These are phyloP conservation scores for Moelleriella libera DNA, from an alignment of 2,329 filamentous ascomycete genomes.

Conservation along the genomic window DNA sequence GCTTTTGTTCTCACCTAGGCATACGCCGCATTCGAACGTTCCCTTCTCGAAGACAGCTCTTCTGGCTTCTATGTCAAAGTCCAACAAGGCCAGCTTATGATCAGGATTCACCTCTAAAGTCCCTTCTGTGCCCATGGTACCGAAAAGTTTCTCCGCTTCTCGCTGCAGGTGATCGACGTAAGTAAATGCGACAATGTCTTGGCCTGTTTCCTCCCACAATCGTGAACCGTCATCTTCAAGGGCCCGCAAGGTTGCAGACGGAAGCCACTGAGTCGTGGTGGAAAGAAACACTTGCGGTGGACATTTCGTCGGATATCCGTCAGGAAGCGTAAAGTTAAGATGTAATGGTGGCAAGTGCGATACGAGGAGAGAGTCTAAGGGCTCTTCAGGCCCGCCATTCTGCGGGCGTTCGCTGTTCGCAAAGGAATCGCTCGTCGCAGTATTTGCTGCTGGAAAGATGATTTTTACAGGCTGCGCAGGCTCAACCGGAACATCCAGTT, in stretches of 20 bases:
- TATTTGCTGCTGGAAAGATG: slow-evolving; percentile 33
- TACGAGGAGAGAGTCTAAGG: slow-evolving; percentile 32
- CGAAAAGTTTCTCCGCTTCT: slow-evolving; percentile 46
- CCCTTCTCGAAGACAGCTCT: slow-evolving; percentile 64
- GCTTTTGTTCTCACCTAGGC: slow-evolving; percentile 38
- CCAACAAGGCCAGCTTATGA: slow-evolving; percentile 58
- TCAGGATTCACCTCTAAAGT: slow-evolving; percentile 37
- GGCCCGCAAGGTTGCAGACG: slow-evolving; percentile 27
- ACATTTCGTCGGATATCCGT: slow-evolving; percentile 39
- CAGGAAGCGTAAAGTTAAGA: slow-evolving; percentile 38
- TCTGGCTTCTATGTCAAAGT: slow-evolving; percentile 64
- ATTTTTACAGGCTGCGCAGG: slow-evolving; percentile 41
- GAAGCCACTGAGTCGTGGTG: slow-evolving; percentile 44
- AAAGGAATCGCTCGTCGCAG: neutral
- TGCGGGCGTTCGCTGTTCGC: slow-evolving; percentile 3
- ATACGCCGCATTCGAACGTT: slow-evolving; percentile 81
- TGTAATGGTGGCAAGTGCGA: slow-evolving; percentile 44
- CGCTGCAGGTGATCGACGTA: slow-evolving; percentile 52
- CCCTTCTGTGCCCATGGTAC: slow-evolving; percentile 32
- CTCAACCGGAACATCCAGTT: slow-evolving; percentile 43
- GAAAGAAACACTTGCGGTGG: slow-evolving; percentile 37
- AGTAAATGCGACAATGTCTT: slow-evolving; percentile 42
- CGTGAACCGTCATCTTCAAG: slow-evolving; percentile 35
- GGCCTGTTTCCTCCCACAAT: slow-evolving; percentile 50
- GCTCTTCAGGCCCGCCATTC: slow-evolving; percentile 3